These are phyloP conservation scores for Botrytis galanthina DNA, from an alignment of 2,329 filamentous ascomycete species.

Conservation along the genomic window DNA sequence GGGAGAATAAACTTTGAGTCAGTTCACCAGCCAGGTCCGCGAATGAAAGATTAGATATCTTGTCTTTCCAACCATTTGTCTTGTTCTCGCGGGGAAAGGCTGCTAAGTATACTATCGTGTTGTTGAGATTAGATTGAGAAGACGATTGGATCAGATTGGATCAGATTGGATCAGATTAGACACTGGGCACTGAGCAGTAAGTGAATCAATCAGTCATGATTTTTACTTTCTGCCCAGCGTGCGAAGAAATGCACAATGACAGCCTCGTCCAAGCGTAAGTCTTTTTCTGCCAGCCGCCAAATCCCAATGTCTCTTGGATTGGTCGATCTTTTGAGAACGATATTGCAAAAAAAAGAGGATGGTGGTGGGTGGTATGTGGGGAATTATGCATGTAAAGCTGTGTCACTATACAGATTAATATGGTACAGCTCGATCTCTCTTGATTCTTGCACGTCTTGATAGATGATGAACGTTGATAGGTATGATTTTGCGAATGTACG, in stretches of 20 bases:
- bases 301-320: not conserved
- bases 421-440: conserved; percentile 1
- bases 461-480: conserved; percentile 3
- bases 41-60: not conserved
- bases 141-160: not conserved
- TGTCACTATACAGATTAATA: conserved; percentile 14
- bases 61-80: not conserved
- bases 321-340: not conserved
- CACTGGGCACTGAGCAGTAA: not conserved
- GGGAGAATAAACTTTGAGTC: not conserved
- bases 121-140: not conserved
- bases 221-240: not conserved
- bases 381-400: conserved; percentile 16
- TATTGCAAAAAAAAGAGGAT: not conserved
- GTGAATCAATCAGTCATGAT: not conserved
- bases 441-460: not conserved
- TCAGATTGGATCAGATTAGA: not conserved
- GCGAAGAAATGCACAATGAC: not conserved
- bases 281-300: not conserved
- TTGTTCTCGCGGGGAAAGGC: not conserved
- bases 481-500: not conserved
- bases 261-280: conserved; percentile 7
- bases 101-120: not conserved
- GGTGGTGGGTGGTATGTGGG: conserved; percentile 1
- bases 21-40: not conserved